A percentile compares a stretch with the other conserved stretches of the same genome.
These are phyloP conservation scores for Sungouiozyma ichnusensis DNA, from an alignment of 805 yeast species.

Conservation along the genomic window DNA sequence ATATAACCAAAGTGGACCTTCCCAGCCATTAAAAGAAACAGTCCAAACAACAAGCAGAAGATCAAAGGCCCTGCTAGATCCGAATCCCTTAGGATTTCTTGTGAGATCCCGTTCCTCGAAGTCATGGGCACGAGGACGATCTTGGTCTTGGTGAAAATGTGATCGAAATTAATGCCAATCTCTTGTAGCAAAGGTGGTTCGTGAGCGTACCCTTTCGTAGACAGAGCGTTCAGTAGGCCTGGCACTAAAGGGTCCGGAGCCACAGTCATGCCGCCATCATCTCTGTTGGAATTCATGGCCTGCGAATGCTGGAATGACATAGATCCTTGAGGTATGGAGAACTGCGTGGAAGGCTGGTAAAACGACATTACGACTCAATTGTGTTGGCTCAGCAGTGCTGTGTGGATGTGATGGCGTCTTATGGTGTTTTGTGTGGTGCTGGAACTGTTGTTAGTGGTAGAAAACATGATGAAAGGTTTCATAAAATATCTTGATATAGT, in stretches of 20 bases:
- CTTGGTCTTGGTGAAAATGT: slow-evolving; percentile 72
- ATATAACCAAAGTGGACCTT: slow-evolving; percentile 95
- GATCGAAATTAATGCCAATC: slow-evolving; percentile 83
- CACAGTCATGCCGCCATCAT: slow-evolving; percentile 11
- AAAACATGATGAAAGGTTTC: too few species aligned
- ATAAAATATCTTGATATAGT: too few species aligned
- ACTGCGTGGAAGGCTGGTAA: slow-evolving; percentile 22
- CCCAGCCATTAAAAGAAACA: slow-evolving; percentile 72
- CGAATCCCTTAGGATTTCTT: slow-evolving; percentile 74
- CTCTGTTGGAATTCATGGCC: slow-evolving; percentile 17
- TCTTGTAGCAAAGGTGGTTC: slow-evolving; percentile 91
- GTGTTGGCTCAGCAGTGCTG: neutral
- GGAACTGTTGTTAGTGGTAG: neutral
- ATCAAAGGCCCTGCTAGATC: slow-evolving; percentile 93
- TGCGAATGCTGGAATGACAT: slow-evolving; percentile 24
- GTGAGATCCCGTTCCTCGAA: slow-evolving; percentile 42
- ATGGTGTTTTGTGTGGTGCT: neutral
- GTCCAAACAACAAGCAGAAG: slow-evolving; percentile 80
- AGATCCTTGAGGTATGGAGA: slow-evolving; percentile 28
- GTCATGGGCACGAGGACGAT: slow-evolving; percentile 73
- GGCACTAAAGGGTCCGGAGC: slow-evolving; percentile 39
- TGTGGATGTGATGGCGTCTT: neutral
- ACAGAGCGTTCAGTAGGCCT: slow-evolving; percentile 85
- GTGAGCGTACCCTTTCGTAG: slow-evolving; percentile 88
- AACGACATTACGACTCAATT: slow-evolving; percentile 3